Conservation (phyloP, 1,139 yeast species). For the Debaryomyces coudertii region DNA sequence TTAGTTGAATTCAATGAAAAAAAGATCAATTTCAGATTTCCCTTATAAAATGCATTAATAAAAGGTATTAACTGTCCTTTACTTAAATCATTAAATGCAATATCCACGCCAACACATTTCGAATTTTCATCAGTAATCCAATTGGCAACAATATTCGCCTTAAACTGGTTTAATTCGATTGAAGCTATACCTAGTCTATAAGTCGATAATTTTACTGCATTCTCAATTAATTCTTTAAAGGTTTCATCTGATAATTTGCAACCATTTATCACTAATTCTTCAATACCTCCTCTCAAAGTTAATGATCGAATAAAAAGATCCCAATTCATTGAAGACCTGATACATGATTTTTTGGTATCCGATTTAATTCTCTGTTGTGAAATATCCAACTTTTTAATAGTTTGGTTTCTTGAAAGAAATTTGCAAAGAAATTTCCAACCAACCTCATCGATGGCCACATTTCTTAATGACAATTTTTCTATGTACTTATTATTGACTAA, state of each 20-base stretch:
- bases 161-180: slow-evolving; percentile 60
- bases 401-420: slow-evolving; percentile 60
- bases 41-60: slow-evolving; percentile 42
- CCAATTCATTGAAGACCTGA: slow-evolving; percentile 81
- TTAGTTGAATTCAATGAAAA: slow-evolving; percentile 76
- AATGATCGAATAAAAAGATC: slow-evolving; percentile 62
- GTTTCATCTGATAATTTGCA: slow-evolving; percentile 60
- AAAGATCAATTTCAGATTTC: slow-evolving; percentile 51
- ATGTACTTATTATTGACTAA: slow-evolving; percentile 58
- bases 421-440: slow-evolving; percentile 82
- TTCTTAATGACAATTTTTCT: slow-evolving; percentile 75
- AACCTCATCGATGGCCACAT: slow-evolving; percentile 68
- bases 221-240: slow-evolving; percentile 53
- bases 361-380: slow-evolving; percentile 70
- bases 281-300: slow-evolving; percentile 67
- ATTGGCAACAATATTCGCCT: slow-evolving; percentile 56
- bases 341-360: slow-evolving; percentile 46
- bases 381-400: slow-evolving; percentile 72
- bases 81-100: slow-evolving; percentile 79
- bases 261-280: slow-evolving; percentile 82
- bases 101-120: slow-evolving; percentile 77
- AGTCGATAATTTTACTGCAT: slow-evolving; percentile 58
- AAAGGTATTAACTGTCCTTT: slow-evolving; percentile 56
- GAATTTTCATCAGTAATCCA: slow-evolving; percentile 62
- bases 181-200: slow-evolving; percentile 79